Evolutionary conservation across 1,284 basidiomycete species (phyloP).

Genomic region (Ganoderma meredithae): DNA sequence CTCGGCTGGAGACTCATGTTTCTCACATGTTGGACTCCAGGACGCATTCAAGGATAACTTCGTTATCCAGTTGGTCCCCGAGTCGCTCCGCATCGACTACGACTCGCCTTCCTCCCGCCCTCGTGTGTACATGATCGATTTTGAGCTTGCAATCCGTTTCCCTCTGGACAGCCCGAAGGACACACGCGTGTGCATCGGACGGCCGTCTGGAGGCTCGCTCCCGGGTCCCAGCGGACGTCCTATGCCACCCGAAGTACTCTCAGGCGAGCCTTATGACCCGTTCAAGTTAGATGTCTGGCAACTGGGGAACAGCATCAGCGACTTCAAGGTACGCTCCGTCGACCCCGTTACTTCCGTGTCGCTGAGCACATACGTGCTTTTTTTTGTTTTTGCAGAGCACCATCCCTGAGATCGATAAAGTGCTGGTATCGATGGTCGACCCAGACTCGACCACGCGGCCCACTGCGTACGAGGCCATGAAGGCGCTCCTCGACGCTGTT

Average conservation of each 20-base stretch:
- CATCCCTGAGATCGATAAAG: constrained; percentile 10
- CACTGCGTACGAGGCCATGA: constrained; percentile 1
- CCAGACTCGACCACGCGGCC: constrained; percentile 1
- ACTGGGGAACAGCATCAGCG: constrained; percentile 9
- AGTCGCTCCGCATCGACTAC: constrained; percentile 4
- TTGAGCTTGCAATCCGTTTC: constrained; percentile 23
- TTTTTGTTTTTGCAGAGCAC: neutral
- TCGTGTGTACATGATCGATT: constrained; percentile 24
- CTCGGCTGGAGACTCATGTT: too few relatives aligned
- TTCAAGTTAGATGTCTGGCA: constrained; percentile 26
- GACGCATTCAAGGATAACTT: constrained; percentile 30
- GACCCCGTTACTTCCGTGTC: neutral
- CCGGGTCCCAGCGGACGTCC: constrained; percentile 23
- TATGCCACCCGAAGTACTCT: constrained; percentile 25
- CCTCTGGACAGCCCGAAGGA: constrained; percentile 22
- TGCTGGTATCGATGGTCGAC: neutral
- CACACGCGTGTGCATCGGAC: constrained; percentile 16
- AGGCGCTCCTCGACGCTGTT: neutral
- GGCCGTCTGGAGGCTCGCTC: constrained; percentile 11
- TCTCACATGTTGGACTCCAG: constrained; percentile 2
- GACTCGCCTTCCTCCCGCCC: constrained; percentile 15
- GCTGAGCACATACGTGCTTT: neutral
- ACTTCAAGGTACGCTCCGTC: constrained; percentile 15
- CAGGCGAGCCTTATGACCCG: constrained; percentile 31
- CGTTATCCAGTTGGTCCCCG: constrained; percentile 24